Evolutionary conservation across 2,329 filamentous ascomycete genomes (phyloP).

Genomic region (Apiospora saccharicola): DNA sequence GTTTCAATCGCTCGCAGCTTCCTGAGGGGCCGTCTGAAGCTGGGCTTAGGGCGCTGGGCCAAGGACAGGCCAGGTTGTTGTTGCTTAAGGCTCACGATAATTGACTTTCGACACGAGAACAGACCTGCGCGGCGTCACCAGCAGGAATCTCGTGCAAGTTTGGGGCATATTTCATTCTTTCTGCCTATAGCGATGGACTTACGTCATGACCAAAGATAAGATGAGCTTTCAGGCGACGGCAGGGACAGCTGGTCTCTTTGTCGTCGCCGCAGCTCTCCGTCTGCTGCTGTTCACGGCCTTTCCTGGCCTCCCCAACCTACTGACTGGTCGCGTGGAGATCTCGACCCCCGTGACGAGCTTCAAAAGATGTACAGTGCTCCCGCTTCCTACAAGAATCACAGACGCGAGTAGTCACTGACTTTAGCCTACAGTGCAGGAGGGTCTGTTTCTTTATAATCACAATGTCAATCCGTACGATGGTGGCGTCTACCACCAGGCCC

Average conservation of each 20-base stretch:
- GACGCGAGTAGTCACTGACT: background rate
- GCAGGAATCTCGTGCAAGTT: slow-evolving; percentile 1
- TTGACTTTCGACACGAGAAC: slow-evolving; percentile 15
- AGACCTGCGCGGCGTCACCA: slow-evolving; percentile 1
- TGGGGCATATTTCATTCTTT: background rate
- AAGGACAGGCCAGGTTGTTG: slow-evolving; percentile 16
- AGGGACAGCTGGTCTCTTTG: slow-evolving; percentile 70
- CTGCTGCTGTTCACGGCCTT: slow-evolving; percentile 82
- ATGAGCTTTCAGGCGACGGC: slow-evolving; percentile 53
- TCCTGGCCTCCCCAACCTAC: slow-evolving; percentile 81
- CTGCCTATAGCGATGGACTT: slow-evolving; percentile 39
- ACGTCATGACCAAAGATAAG: slow-evolving; percentile 43
- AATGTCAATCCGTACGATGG: slow-evolving; percentile 98
- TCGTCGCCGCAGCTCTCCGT: slow-evolving; percentile 78
- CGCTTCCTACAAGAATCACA: background rate
- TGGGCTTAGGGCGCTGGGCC: slow-evolving; percentile 5
- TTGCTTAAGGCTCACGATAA: slow-evolving; percentile 2
- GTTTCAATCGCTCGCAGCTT: slow-evolving; percentile 3
- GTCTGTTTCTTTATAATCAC: slow-evolving; percentile 92
- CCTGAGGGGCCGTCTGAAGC: slow-evolving; percentile 2
- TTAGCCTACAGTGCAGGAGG: slow-evolving; percentile 77
- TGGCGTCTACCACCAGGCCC: slow-evolving; percentile 83
- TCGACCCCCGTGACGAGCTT: slow-evolving; percentile 98
- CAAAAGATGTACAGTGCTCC: slow-evolving; percentile 80
- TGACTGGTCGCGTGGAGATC: slow-evolving; percentile 93